A percentile compares a stretch with the other conserved stretches of the same genome.
phyloP scores from a whole-genome alignment of 805 yeast genomes.

The Pichia scutulata region DNA sequence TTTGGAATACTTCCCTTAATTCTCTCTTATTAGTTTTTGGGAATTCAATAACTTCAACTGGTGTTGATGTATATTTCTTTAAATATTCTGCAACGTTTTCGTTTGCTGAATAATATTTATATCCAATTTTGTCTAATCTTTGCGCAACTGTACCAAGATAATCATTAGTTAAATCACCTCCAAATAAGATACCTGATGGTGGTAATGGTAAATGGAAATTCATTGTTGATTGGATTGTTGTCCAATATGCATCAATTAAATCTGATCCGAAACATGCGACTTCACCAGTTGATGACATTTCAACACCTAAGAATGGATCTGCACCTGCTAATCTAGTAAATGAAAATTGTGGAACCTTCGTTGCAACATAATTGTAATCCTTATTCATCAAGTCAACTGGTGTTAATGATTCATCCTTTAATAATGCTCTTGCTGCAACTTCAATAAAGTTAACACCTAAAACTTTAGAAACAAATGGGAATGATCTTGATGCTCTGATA shows the following conservation, averaged over 20 bases:
- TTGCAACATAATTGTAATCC: slow-evolving; percentile 78
- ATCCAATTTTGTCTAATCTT: slow-evolving; percentile 65
- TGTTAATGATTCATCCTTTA: slow-evolving; percentile 63
- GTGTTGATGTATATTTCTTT: slow-evolving; percentile 35
- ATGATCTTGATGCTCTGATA: slow-evolving; percentile 96
- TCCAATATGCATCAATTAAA: slow-evolving; percentile 91
- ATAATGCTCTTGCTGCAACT: slow-evolving; percentile 82
- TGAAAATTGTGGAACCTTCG: slow-evolving; percentile 97
- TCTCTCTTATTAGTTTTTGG: slow-evolving; percentile 91
- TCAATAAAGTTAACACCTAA: slow-evolving; percentile 92
- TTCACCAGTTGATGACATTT: slow-evolving; percentile 99
- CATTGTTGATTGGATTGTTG: slow-evolving; percentile 94
- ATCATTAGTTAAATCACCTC: slow-evolving; percentile 79
- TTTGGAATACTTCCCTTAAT: slow-evolving; percentile 87
- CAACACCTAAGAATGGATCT: slow-evolving; percentile 97
- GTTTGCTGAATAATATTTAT: slow-evolving; percentile 73
- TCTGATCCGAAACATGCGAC: slow-evolving; percentile 93
- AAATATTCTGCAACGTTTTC: slow-evolving; percentile 66
- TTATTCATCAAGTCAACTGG: slow-evolving; percentile 80
- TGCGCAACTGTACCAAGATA: slow-evolving; percentile 68
- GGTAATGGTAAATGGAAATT: slow-evolving; percentile 92
- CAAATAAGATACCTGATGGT: slow-evolving; percentile 82
- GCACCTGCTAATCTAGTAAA: slow-evolving; percentile 99
- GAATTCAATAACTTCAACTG: slow-evolving; percentile 69
- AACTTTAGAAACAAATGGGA: slow-evolving; percentile 98